These are phyloP conservation scores for Penicillium crustosum DNA, from an alignment of 2,329 filamentous ascomycete genomes.

Conservation along the genomic window DNA sequence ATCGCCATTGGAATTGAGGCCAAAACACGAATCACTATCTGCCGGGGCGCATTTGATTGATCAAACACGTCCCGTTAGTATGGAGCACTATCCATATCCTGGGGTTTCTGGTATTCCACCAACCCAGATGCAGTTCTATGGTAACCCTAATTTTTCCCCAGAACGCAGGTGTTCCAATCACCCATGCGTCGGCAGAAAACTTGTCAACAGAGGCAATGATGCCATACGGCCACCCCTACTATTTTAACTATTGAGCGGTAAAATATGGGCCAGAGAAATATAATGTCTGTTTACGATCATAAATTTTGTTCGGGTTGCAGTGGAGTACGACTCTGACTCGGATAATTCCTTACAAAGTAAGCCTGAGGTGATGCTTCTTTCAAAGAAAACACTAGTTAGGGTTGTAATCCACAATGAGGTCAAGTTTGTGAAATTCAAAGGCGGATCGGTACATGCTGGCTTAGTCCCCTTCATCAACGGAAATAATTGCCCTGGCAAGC, in stretches of 20 bases:
- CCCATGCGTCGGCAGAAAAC: conserved; percentile 9
- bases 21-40: conserved; percentile 18
- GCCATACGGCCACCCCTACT: conserved; percentile 27
- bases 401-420: background rate
- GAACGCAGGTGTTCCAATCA: conserved; percentile 1
- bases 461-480: background rate
- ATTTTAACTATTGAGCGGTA: conserved; percentile 26
- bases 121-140: conserved; percentile 13
- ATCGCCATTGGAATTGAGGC: conserved; percentile 18
- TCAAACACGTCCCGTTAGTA: background rate
- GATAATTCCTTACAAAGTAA: background rate
- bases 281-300: conserved; percentile 14
- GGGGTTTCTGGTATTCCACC: conserved; percentile 12
- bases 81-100: conserved; percentile 11
- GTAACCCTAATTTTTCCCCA: conserved; percentile 4
- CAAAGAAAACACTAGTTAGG: background rate
- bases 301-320: conserved; percentile 10
- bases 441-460: too few species aligned
- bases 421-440: too few species aligned
- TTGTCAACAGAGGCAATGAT: conserved; percentile 19
- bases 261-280: background rate
- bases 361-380: background rate
- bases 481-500: background rate
- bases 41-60: conserved; percentile 1
- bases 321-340: background rate